Evolutionary conservation across 441 rosid species (phyloP), one percentile per base, ranked within the genome.

Genomic region (Croton laevigatus): DNA sequence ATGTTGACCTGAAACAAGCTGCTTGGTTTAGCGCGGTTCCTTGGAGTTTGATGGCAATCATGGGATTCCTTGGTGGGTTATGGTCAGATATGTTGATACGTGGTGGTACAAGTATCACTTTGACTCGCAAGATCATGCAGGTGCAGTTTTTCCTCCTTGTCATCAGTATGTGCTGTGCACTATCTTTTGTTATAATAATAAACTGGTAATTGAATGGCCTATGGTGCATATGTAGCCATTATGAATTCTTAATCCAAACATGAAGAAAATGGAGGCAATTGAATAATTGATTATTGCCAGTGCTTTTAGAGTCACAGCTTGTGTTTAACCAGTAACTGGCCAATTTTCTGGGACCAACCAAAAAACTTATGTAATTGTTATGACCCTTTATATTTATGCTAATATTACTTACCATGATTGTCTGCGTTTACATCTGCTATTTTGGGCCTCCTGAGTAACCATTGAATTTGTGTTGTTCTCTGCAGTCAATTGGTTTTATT

Each of bases 11-110:
- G 71, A 90, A 88, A 81, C 96, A 81, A 80, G 97, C 98, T 65
- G 91, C 98, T 55, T 94, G 98, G 98, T 94, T 90, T 73, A 94
- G 97, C 78, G 98, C 97, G 7, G 82, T 84, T 70, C 98, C 98
- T 20, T 94, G 98, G 97, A 76, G 88, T 81, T 85, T 89, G 84
- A 91, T 94, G 99, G 96, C 97, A 68, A 76, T 92, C 65, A 86
- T 89, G 68, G 97, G 99, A 69, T 94, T 86, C 78, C 40, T 90
- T 64, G 97, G 89, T 62, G 99, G 97, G 72, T 67, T 80, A 72
- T 85, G 84, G 91, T 92, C 97, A 14, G 99, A 94, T 73, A 76
- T 72, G 75, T 73, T 94, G 83, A 92, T 92, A 81, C 81, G 75
- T 55, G 77, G 78, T 67, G 96, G 97, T 72, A 84, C 79, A 55